Evolutionary conservation across 1,284 basidiomycete genomes (phyloP), one percentile per base, ranked within the genome.

Genomic region (Tranzscheliella williamsii): DNA sequence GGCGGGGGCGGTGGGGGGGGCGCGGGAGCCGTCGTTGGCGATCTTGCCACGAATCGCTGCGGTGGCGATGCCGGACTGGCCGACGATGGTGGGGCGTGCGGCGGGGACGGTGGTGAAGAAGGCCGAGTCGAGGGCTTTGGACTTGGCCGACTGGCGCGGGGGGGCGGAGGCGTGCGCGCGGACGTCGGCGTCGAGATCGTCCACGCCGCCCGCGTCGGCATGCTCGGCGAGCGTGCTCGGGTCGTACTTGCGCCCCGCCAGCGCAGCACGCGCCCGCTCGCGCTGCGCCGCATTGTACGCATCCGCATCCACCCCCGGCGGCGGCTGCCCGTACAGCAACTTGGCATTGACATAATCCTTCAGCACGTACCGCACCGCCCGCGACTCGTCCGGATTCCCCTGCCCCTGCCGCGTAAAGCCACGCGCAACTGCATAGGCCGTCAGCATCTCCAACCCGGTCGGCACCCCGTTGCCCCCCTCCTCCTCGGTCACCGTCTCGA

Each of bases 261-360:
- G 70, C 6, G 73, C 72, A 24, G 75, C 79, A 17, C 92, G 79
- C 1, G 86, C 84, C 23, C 85, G 80, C 38, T 85, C 81, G 42
- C 88, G 85, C 13, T 86, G 88, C 38, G 83, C 82, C 37, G 82
- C 77, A 79, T 98, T 98, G 82, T 94, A 98, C 2, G 82, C 81
- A 43, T 85, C 83, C 12, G 87, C 84, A 8, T 84, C 79, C 4
- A 85, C 33, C 6, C 70, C 80, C 8, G 95, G 93, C 16, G 90
- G 79, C 1, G 84, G 86, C 58, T 94, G 89, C 62, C 89, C 90
- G 78, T 85, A 97, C 7, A 98, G 82, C 0, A 99, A 83, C 69
- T 90, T 91, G 27, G 90, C 95, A 68, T 90, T 93, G 58, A 98
- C 91, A 72, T 96, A 98, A 80, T 99, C 95, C 79, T 99, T 99